Evolutionary conservation across 495 filamentous ascomycete genomes (phyloP).

Genomic region (Cercophora scortea): DNA sequence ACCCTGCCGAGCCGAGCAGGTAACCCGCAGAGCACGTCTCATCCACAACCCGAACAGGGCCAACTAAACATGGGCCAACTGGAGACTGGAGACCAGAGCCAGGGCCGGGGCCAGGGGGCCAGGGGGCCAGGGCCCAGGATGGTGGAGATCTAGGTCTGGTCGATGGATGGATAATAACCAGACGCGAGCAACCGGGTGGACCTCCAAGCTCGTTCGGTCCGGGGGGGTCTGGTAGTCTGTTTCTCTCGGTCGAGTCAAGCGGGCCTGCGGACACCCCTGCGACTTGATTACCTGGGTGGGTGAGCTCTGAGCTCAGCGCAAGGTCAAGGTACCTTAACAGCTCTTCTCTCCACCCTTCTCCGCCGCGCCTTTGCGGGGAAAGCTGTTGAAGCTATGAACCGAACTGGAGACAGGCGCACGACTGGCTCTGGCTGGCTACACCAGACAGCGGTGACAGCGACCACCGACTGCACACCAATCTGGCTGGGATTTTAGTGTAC

Average conservation of each 20-base stretch:
- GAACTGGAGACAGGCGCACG: too few relatives aligned
- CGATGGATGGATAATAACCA: slow-evolving; percentile 15
- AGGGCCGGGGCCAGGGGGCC: not conserved
- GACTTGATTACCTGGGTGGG: not conserved
- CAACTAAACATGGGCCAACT: not conserved
- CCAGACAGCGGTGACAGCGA: too few relatives aligned
- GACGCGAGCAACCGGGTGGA: slow-evolving; percentile 16
- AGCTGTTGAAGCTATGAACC: not conserved
- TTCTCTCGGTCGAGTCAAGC: too few relatives aligned
- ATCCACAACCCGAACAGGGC: slow-evolving; percentile 10
- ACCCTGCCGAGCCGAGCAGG: slow-evolving; percentile 8
- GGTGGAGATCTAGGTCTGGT: slow-evolving; percentile 14
- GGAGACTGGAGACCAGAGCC: not conserved
- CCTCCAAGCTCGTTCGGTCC: slow-evolving; percentile 10
- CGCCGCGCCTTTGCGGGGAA: slow-evolving; percentile 7
- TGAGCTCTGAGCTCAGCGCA: not conserved
- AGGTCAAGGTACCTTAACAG: not conserved
- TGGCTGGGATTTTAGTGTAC: too few relatives aligned
- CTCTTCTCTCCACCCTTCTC: not conserved
- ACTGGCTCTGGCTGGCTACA: too few relatives aligned
- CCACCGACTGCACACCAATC: too few relatives aligned
- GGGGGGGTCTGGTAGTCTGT: not conserved
- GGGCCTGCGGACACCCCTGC: too few relatives aligned
- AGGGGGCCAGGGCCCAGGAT: slow-evolving; percentile 7
- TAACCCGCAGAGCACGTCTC: too few relatives aligned